These are phyloP conservation scores for Coccomyxa sp. DNA, from an alignment of 139 green algal genomes.

Conservation along the genomic window DNA sequence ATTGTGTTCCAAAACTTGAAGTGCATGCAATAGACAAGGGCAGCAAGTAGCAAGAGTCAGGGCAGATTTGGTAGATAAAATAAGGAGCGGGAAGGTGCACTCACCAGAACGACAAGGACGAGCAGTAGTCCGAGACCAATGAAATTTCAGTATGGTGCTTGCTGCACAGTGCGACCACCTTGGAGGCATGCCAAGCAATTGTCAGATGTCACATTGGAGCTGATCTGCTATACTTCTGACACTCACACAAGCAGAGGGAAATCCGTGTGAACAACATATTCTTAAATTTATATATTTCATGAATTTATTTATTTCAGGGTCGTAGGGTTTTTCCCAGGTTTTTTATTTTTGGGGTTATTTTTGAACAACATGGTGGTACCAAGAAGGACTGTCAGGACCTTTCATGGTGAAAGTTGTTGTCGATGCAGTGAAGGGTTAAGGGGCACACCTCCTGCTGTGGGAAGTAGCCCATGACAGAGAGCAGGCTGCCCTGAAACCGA, in stretches of 20 bases:
- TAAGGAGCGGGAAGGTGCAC: not conserved
- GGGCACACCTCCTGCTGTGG: not conserved
- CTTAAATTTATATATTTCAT: not conserved
- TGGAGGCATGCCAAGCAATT: not conserved
- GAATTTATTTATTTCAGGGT: not conserved
- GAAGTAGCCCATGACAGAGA: slow-evolving; percentile 15
- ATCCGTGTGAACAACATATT: not conserved
- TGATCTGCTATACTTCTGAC: not conserved
- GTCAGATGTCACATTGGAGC: not conserved
- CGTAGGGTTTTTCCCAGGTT: not conserved
- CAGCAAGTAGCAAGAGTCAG: too few relatives aligned
- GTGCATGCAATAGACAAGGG: too few relatives aligned
- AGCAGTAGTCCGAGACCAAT: slow-evolving; percentile 12
- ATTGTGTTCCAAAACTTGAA: too few relatives aligned
- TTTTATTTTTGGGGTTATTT: not conserved
- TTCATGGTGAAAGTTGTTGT: too few relatives aligned
- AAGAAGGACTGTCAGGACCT: too few relatives aligned
- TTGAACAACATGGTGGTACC: not conserved
- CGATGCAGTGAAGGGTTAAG: not conserved
- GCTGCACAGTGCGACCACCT: slow-evolving; percentile 18
- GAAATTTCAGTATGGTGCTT: slow-evolving; percentile 14
- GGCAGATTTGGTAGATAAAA: not conserved
- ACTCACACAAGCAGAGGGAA: not conserved
- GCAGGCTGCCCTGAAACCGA: not conserved
- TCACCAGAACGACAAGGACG: slow-evolving; percentile 13